Evolutionary conservation across 768 basidiomycete species (phyloP), one percentile per base, ranked within the genome.

Genomic region (Suillus alpinus): DNA sequence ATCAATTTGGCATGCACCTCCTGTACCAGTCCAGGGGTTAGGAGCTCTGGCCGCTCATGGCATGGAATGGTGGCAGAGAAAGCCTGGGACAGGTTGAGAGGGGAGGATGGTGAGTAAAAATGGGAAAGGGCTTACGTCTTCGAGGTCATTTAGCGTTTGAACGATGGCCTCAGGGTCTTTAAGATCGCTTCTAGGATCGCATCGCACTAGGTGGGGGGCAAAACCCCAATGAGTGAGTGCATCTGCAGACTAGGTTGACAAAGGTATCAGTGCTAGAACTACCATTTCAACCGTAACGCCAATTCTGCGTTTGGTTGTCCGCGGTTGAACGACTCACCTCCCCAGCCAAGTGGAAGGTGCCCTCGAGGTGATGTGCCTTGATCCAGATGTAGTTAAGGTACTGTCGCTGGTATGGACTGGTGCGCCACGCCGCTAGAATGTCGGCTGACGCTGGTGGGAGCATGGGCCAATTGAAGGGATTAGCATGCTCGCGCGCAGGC

Each of bases 391-490:
- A 69, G 39, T 75, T 75, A 43, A 73, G 61, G 6, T 75, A 57
- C 49, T 73, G 72, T 20, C 65, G 64, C 51, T 73, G 70, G 41
- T 66, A 16, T 7, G 39, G 59, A 4, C 61, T 68, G 12, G 70
- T 65, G 47, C 62, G 63, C 72, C 72, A 73, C 2, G 66, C 20
- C 3, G 53, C 63, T 47, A 74, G 62, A n/a, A 74, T 69, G 14
- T 73, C 72, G 16, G 67, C 65, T 7, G 72, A 66, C 20, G 34
- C 62, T 0, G 46, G 0, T 2, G 72, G 72, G 2, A 75, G 67
- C 70, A 75, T 70, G 0, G 72, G 72, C 72, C 73, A 73, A 9
- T 64, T 67, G 59, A 73, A 75, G 0, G 72, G 72, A 37, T 70
- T 74, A 0, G 73, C 68, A 16, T 75, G 75, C 44, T 74, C 59